A percentile compares a stretch with the other conserved stretches of the same genome.
Evolutionary conservation across 805 yeast genomes (phyloP).

Genomic region (Metschnikowia kunwiensis): DNA sequence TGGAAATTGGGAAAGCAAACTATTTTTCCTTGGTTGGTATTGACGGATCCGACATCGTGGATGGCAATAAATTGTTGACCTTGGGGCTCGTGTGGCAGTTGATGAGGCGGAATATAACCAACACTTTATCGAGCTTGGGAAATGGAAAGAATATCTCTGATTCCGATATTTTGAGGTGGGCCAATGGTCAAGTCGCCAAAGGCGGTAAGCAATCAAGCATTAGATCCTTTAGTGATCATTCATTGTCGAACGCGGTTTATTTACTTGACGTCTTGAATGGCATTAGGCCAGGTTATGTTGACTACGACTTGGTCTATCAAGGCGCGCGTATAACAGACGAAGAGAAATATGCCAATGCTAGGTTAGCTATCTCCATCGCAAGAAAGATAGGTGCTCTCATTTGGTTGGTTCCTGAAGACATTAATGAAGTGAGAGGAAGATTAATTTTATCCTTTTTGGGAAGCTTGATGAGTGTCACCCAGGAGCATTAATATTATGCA

Average conservation of each 20-base stretch:
- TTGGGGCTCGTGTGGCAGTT: constrained; percentile 97
- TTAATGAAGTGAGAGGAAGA: constrained; percentile 91
- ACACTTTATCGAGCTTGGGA: constrained; percentile 71
- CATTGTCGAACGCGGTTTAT: constrained; percentile 75
- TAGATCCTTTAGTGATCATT: constrained; percentile 82
- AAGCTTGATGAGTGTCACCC: constrained; percentile 67
- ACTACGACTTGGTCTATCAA: constrained; percentile 82
- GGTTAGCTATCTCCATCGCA: constrained; percentile 95
- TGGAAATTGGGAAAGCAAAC: constrained; percentile 89
- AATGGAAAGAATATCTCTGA: constrained; percentile 74
- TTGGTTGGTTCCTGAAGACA: constrained; percentile 99
- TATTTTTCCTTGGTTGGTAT: constrained; percentile 94
- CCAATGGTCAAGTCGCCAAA: constrained; percentile 76
- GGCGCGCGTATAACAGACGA: constrained; percentile 67
- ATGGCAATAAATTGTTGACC: constrained; percentile 85
- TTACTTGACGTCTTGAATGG: constrained; percentile 89
- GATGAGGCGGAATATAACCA: constrained; percentile 92
- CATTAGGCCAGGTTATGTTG: constrained; percentile 95
- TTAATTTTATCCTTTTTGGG: constrained; percentile 93
- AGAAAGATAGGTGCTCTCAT: constrained; percentile 96
- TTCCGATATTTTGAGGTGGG: constrained; percentile 89
- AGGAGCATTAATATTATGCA: constrained; percentile 1
- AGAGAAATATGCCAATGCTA: constrained; percentile 89
- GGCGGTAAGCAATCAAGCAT: constrained; percentile 76
- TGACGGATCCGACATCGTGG: constrained; percentile 95